Percentiles rank a stretch among this genome's conserved stretches.
Conservation (phyloP, 2,329 filamentous ascomycete species). For the Pseudonectria buxi region DNA sequence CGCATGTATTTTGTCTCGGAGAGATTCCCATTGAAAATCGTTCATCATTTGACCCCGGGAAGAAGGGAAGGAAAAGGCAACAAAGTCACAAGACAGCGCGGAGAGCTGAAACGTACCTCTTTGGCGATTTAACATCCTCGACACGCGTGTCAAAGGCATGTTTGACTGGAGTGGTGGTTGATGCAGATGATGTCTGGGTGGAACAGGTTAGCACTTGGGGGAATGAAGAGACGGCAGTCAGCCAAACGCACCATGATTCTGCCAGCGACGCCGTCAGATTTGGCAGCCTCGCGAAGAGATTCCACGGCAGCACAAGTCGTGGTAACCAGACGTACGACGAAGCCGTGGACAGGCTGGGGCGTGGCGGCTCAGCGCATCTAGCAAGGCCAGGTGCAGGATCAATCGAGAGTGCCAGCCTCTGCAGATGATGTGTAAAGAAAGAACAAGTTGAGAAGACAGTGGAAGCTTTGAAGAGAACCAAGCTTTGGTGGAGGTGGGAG, state of each 20-base stretch:
- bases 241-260: conserved; percentile 18
- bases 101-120: conserved; percentile 62
- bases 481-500: conserved; percentile 10
- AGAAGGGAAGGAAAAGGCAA: conserved; percentile 2
- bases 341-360: conserved; percentile 15
- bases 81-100: background rate
- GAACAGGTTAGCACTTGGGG: conserved; percentile 5
- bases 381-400: conserved; percentile 3
- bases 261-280: background rate
- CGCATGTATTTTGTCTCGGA: conserved; percentile 80
- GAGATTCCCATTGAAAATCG: conserved; percentile 99
- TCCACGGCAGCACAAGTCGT: too few species aligned
- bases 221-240: conserved; percentile 1
- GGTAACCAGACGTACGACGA: background rate
- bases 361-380: conserved; percentile 17
- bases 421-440: conserved; percentile 3
- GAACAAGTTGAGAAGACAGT: conserved; percentile 4
- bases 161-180: conserved; percentile 63
- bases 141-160: conserved; percentile 75
- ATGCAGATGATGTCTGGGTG: conserved; percentile 61
- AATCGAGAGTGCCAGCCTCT: conserved; percentile 17
- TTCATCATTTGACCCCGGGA: conserved; percentile 64
- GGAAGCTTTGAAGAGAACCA: conserved; percentile 10
- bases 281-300: too few species aligned
- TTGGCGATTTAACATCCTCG: conserved; percentile 77